A percentile compares a stretch with the other conserved stretches of the same genome.
phyloP scores from a whole-genome alignment of 2,329 filamentous ascomycete species.

The Verticillium albo-atrum region DNA sequence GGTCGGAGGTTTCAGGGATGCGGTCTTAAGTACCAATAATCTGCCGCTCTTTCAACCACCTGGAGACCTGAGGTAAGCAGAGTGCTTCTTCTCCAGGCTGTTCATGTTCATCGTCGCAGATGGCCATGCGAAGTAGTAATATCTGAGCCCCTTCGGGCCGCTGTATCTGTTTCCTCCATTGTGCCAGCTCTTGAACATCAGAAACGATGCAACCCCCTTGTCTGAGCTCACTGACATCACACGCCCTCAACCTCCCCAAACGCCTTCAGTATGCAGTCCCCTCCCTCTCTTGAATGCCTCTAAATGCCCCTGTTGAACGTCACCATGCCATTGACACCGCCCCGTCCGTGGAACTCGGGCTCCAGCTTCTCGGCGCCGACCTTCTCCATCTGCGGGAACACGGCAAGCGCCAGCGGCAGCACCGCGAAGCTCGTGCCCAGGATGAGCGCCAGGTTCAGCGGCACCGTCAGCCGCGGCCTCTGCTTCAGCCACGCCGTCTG shows the following conservation, averaged over 20 bases:
- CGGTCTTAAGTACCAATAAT: background rate
- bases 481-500: constrained; percentile 74
- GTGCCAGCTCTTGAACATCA: background rate
- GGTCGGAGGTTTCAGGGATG: background rate
- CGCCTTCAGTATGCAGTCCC: background rate
- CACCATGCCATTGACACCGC: constrained; percentile 77
- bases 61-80: background rate
- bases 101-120: background rate
- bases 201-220: background rate
- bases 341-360: constrained; percentile 77
- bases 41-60: background rate
- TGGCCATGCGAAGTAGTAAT: background rate
- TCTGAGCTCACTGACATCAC: background rate
- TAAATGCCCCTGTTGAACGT: constrained; percentile 95
- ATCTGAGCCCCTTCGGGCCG: background rate
- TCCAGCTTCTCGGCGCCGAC: constrained; percentile 74
- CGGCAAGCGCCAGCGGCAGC: constrained; percentile 81
- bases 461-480: constrained; percentile 71
- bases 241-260: background rate
- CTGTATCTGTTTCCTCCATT: background rate
- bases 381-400: constrained; percentile 87
- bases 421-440: constrained; percentile 83
- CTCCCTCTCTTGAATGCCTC: background rate
- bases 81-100: background rate
- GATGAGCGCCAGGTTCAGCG: constrained; percentile 84